A percentile compares a stretch with the other conserved stretches of the same genome.
Conservation (phyloP, 495 filamentous ascomycete species). For the Penicilliopsis zonata region DNA sequence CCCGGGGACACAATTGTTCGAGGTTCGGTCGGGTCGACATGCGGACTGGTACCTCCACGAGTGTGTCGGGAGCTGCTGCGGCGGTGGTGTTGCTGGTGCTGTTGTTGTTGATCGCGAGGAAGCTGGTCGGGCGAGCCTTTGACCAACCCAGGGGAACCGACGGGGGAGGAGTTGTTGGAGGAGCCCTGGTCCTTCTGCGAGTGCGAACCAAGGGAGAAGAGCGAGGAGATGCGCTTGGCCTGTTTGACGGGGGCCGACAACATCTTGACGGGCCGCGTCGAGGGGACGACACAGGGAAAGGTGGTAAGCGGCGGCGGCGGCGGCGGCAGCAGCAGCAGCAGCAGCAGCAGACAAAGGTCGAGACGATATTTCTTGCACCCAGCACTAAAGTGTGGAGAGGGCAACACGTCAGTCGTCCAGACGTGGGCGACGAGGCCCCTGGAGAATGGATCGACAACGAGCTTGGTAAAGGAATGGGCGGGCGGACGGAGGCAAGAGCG, state of each 20-base stretch:
- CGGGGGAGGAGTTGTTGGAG: conserved; percentile 9
- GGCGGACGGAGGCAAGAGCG: neutral
- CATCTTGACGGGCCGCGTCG: conserved; percentile 16
- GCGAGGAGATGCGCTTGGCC: conserved; percentile 37
- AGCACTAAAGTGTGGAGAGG: neutral
- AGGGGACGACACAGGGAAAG: no score
- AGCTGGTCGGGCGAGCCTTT: conserved; percentile 12
- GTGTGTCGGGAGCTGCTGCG: conserved; percentile 25
- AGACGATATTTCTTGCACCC: no score
- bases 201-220: conserved; percentile 30
- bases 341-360: neutral
- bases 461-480: conserved; percentile 14
- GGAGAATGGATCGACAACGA: conserved; percentile 36
- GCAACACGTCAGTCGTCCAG: conserved; percentile 4
- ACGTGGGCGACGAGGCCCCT: conserved; percentile 6
- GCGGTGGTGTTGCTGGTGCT: conserved; percentile 12
- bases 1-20: conserved; percentile 12
- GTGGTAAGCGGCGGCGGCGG: neutral
- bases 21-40: conserved; percentile 16
- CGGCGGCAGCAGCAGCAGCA: no score
- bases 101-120: conserved; percentile 13
- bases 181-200: conserved; percentile 23
- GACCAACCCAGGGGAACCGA: conserved; percentile 11
- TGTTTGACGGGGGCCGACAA: conserved; percentile 37
- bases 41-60: conserved; percentile 26